phyloP scores from a whole-genome alignment of 2,329 filamentous ascomycete genomes.

The Passalora sequoiae region DNA sequence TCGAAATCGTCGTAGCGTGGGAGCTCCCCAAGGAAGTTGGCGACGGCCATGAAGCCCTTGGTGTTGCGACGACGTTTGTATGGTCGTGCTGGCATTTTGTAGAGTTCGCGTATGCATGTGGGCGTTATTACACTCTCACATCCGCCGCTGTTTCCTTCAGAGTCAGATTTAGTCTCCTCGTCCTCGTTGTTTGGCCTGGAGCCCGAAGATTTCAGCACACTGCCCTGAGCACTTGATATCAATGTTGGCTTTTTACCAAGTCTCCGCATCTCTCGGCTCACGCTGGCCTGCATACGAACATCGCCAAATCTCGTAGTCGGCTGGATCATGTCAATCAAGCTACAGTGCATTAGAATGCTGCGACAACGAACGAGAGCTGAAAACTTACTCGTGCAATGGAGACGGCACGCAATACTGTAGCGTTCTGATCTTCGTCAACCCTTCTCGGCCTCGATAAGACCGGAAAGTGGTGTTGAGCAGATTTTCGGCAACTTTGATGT shows the following conservation, averaged over 20 bases:
- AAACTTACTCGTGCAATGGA: slow-evolving; percentile 44
- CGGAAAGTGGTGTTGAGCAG: slow-evolving; percentile 56
- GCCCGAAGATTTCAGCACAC: slow-evolving; percentile 1
- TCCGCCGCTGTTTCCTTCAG: not conserved
- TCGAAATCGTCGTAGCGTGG: slow-evolving; percentile 51
- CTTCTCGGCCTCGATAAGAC: slow-evolving; percentile 43
- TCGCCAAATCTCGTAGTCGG: slow-evolving; percentile 56
- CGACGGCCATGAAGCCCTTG: slow-evolving; percentile 41
- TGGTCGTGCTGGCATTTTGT: slow-evolving; percentile 42
- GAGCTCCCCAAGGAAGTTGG: slow-evolving; percentile 45
- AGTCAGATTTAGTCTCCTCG: no score
- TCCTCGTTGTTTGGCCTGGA: slow-evolving; percentile 12
- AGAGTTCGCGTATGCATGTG: slow-evolving; percentile 49
- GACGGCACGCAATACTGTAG: slow-evolving; percentile 59
- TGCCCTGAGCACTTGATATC: not conserved
- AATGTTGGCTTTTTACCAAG: slow-evolving; percentile 9
- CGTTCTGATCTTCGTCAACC: slow-evolving; percentile 48
- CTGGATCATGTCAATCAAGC: slow-evolving; percentile 52
- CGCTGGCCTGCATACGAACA: slow-evolving; percentile 24
- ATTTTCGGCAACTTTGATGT: slow-evolving; percentile 41
- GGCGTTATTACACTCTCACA: slow-evolving; percentile 44
- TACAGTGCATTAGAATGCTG: no score
- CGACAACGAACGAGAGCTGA: no score
- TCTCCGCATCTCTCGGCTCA: slow-evolving; percentile 8
- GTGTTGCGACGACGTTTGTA: slow-evolving; percentile 45